Evolutionary conservation across 352 stramenopile species (phyloP).

Genomic region (Phytophthora crassamura): DNA sequence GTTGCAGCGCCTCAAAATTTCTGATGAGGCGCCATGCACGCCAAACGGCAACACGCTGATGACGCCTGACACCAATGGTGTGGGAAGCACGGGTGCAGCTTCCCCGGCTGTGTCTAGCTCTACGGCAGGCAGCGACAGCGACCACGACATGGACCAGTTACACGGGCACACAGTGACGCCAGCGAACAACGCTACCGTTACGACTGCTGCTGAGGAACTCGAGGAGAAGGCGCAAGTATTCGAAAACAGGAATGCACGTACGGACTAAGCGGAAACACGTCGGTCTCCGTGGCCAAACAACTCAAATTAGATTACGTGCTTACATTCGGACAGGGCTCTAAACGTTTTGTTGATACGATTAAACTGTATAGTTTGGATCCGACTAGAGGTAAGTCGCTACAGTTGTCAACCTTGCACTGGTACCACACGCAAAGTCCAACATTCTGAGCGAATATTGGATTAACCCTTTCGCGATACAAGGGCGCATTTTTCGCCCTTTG

Average conservation of each 20-base stretch:
- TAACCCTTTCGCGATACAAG: too few species aligned
- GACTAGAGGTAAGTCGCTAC: background rate
- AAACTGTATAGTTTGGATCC: background rate
- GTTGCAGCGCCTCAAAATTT: background rate
- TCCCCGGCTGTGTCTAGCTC: background rate
- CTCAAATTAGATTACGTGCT: slow-evolving; percentile 5
- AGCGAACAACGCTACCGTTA: slow-evolving; percentile 1
- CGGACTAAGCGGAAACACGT: background rate
- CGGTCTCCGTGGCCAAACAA: slow-evolving; percentile 1
- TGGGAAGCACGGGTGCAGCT: background rate
- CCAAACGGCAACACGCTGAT: background rate
- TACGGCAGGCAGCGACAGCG: background rate
- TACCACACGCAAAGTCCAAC: slow-evolving; percentile 5
- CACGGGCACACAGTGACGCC: background rate
- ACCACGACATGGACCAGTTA: slow-evolving; percentile 7
- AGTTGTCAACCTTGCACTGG: background rate
- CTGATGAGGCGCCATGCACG: background rate
- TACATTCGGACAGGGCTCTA: slow-evolving; percentile 14
- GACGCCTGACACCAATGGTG: background rate
- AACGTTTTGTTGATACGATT: slow-evolving; percentile 7
- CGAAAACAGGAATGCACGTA: slow-evolving; percentile 1
- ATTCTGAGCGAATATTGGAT: background rate
- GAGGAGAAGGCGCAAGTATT: slow-evolving; percentile 2
- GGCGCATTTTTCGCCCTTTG: too few species aligned
- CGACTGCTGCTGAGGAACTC: slow-evolving; percentile 9